Evolutionary conservation across 495 filamentous ascomycete genomes (phyloP), one percentile per base, ranked within the genome.

Genomic region (Lasiosphaeris hirsuta): DNA sequence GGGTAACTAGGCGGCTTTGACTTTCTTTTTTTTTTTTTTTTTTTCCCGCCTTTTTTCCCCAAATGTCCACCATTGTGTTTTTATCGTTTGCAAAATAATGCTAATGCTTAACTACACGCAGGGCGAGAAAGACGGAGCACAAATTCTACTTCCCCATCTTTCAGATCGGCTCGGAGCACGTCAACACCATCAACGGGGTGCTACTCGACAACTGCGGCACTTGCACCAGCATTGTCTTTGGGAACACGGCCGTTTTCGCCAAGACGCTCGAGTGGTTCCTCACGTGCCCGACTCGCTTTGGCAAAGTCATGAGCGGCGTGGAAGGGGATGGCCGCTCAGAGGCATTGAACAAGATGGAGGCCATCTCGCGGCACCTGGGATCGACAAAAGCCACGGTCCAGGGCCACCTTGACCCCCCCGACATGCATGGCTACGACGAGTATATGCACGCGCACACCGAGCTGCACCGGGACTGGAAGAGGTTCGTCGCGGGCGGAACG

Each of bases 121-220:
- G 23, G 23, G 23, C 23, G 23, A 7, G 0, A 14, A 49, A 54
- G 14, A 44, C 36, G 5, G 51, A 64, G 30, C 51, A 79, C 53
- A 64, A 61, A n/a, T 80, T 78, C 57, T 66, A 51, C 53, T 79
- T 81, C 47, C 41, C 11, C 14, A 74, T 77, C 51, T 77, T 75
- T 42, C 52, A 63, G 3, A 56, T 78, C 30, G 46, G 45, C 2
- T 58, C 56, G 8, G 45, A 65, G 10, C 65, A 80, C 51, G 69
- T 75, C 41, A 52, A 75, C 37, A 72, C 46, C 19, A 79, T 81
- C 54, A 79, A 78, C 56, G 44, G 47, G 6, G 63, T 78, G 11
- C 47, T 80, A 11, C 54, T 81, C 2, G 72, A 80, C 54, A 65
- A 78, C 14, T 56, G 56, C 3, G 49, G 38, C 6, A 19, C 8